Base-by-base conservation (phyloP, 441 rosid genomes). In the Populus trichocarpa region DNA sequence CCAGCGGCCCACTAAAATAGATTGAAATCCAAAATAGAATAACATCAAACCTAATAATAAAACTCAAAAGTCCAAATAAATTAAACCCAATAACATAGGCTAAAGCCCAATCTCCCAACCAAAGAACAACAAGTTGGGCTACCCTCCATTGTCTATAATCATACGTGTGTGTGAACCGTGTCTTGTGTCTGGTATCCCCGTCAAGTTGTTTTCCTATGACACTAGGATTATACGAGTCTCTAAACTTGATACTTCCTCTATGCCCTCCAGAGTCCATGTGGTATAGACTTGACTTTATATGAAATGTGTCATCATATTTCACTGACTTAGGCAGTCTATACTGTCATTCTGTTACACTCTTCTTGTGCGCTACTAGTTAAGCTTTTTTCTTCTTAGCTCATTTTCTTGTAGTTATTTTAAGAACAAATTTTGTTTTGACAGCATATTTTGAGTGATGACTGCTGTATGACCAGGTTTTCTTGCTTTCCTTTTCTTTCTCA, bases 401-500 rank as follows among this genome's bases (percentile, higher is more conserved):
- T 64, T 20, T 33, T 32, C 4, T 77, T 77, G 38, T 75, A 6
- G 18, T 33, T 23, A 12, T 63, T 23, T 73, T 20, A 35, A 16
- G 67, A 28, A 65, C 9, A 42, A 7, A 23, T 18, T 20, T 22
- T 32, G 26, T 53, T 57, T 40, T 40, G 26, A 8, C 70, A 0
- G 22, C 63, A 20, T 20, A 18, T 57, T 13, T 57, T 57, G 22
- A 57, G 22, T 57, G 61, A 53, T 53, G 63, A 63, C 14, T 67
- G 69, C 22, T 73, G 12, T 18, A 33, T 66, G 25, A 65, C 68
- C 71, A 40, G 46, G 14, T 40, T 40, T 77, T 78, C 42, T 66
- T 70, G 40, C 16, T 72, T 57, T 75, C 32, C 40, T 81, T 8
- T 82, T 78, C 38, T 53, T 42, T 83, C 77, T 59, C 97, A 95